Base-by-base conservation (phyloP, 768 basidiomycete genomes). In the Russula virescens region DNA sequence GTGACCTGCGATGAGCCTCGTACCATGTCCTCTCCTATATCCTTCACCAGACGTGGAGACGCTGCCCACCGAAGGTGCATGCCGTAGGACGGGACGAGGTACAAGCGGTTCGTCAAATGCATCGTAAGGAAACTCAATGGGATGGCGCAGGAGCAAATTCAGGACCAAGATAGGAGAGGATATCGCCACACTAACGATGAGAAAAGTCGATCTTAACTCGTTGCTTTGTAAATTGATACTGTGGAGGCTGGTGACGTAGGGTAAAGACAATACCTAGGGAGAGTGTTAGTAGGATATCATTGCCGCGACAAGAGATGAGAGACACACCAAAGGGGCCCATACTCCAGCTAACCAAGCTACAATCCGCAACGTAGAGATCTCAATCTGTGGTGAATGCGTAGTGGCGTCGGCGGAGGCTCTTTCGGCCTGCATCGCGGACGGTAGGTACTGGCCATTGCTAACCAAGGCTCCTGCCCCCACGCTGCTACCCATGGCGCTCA, bases 281-380 rank as follows among this genome's bases (percentile, higher is more conserved):
- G 28, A 49, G 60, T 23, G 57, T 26, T 53, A 18, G 42, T 35
- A 6, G 7, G 2, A 34, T 26, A 35, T 53, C 21, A 25, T 34
- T 28, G 28, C 7, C 48, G 11, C 62, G 31, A 16, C 53, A 31
- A 46, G 4, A 21, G 43, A 50, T 49, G 43, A 50, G 43, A 50
- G 49, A 79, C 87, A 71, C 73, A 88, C 88, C 63, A 86, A 70
- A 55, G 89, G 89, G 40, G 86, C 70, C 84, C 86, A 88, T 65
- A 89, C 84, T 43, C 78, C 77, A 63, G 84, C 70, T 65, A 87
- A 76, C 88, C 89, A 91, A 70, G 80, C 80, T 62, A 83, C 58
- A 21, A 82, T 78, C 58, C 81, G 82, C 64, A 73, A 75, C 25
- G 81, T 67, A 13, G 87, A 83, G 58, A 88, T 76, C 60, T 87